Conservation (phyloP, 2,329 filamentous ascomycete genomes). For the Xylariaceae sp. region DNA sequence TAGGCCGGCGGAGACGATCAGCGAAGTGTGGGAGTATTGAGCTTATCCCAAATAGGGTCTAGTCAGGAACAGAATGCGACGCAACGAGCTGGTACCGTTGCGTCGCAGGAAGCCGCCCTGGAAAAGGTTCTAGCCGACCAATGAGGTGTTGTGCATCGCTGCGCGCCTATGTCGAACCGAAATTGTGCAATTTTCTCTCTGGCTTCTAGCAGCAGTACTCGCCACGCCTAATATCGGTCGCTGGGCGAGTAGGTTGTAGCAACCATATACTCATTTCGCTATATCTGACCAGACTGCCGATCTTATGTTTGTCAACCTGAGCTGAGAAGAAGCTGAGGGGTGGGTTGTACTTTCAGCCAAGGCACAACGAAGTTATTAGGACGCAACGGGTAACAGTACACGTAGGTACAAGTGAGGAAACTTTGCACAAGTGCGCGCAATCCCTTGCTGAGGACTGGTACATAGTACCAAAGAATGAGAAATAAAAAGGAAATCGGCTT, state of each 20-base stretch:
- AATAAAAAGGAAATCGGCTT: too few relatives aligned
- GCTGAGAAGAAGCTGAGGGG: conserved; percentile 20
- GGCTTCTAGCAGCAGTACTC: neutral
- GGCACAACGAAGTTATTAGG: conserved; percentile 10
- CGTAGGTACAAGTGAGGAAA: too few relatives aligned
- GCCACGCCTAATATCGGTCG: neutral
- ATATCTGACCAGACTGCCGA: neutral
- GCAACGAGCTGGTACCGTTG: neutral
- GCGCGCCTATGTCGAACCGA: neutral
- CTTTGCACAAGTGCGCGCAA: too few relatives aligned
- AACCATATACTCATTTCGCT: too few relatives aligned
- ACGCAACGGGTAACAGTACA: too few relatives aligned
- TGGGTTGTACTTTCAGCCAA: conserved; percentile 4
- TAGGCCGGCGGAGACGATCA: too few relatives aligned
- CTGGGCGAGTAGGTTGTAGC: too few relatives aligned
- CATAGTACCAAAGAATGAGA: too few relatives aligned
- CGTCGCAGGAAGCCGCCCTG: too few relatives aligned
- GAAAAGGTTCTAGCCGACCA: conserved; percentile 2
- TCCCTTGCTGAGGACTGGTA: too few relatives aligned
- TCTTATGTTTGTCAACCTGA: conserved; percentile 6
- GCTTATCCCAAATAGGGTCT: neutral
- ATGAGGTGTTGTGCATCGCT: neutral
- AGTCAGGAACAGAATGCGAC: conserved; percentile 4
- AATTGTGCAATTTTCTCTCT: neutral
- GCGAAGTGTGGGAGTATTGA: neutral